Evolutionary conservation across 2,329 filamentous ascomycete genomes (phyloP).

Genomic region (Paraphaeosphaeria minitans): DNA sequence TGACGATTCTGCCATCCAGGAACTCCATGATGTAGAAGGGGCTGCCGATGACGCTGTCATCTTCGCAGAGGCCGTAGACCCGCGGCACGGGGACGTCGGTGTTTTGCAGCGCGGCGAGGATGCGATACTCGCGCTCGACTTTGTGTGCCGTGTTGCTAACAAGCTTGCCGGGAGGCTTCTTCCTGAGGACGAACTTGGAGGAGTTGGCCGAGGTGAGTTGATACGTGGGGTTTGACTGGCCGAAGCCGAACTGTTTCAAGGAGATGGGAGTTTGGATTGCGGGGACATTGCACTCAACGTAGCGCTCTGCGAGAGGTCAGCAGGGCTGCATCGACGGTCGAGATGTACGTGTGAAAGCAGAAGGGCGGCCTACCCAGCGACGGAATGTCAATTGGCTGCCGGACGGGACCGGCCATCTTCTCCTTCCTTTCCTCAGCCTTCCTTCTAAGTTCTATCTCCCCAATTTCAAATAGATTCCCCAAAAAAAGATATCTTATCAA

Average conservation of each 20-base stretch:
- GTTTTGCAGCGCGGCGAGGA: conserved; percentile 76
- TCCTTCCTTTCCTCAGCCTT: not conserved
- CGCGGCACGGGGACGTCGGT: conserved; percentile 84
- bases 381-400: conserved; percentile 83
- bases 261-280: conserved; percentile 79
- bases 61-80: conserved; percentile 82
- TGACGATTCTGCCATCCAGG: conserved; percentile 85
- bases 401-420: conserved; percentile 79
- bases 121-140: conserved; percentile 89
- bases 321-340: no score
- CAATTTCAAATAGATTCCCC: not conserved
- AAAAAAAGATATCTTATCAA: not conserved
- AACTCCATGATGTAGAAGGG: conserved; percentile 96
- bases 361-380: conserved; percentile 42
- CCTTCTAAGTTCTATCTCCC: not conserved
- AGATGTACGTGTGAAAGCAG: no score
- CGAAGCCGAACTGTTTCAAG: conserved; percentile 90
- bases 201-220: conserved; percentile 74
- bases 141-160: conserved; percentile 90
- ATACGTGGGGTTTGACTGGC: conserved; percentile 95
- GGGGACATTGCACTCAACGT: conserved; percentile 75
- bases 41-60: conserved; percentile 75
- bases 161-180: conserved; percentile 89
- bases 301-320: conserved; percentile 59
- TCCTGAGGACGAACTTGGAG: conserved; percentile 80